Percentiles rank a stretch among this genome's conserved stretches.
Evolutionary conservation across 2,329 filamentous ascomycete genomes (phyloP).

Genomic region (Blastomyces percursus): DNA sequence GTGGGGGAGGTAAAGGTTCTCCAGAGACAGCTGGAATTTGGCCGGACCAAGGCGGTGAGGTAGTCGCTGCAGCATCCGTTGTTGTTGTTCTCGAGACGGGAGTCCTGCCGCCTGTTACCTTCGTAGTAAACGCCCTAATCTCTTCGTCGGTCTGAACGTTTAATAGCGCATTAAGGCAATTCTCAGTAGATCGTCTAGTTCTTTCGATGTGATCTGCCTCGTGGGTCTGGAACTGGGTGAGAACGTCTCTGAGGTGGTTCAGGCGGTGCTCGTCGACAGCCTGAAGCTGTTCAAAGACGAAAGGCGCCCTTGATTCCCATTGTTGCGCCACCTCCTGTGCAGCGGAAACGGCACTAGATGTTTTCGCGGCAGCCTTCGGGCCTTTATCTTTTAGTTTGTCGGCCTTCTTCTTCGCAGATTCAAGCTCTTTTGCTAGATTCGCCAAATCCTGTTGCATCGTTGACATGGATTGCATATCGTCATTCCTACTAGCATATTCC

Average conservation of each 20-base stretch:
- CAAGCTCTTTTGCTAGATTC: constrained; percentile 72
- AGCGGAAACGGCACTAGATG: constrained; percentile 60
- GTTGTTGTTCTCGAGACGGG: constrained; percentile 16
- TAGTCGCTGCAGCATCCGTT: constrained; percentile 10
- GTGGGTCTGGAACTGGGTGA: constrained; percentile 88
- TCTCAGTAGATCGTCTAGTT: constrained; percentile 61
- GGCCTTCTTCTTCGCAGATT: constrained; percentile 71
- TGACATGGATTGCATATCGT: constrained; percentile 67
- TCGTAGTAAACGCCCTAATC: constrained; percentile 47
- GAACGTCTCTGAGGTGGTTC: constrained; percentile 77
- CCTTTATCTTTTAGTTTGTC: constrained; percentile 76
- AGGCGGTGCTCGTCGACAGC: constrained; percentile 78
- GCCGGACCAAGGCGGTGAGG: constrained; percentile 19
- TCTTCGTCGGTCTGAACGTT: constrained; percentile 81
- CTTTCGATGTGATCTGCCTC: constrained; percentile 80
- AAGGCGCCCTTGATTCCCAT: constrained; percentile 92
- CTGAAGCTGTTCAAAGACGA: constrained; percentile 87
- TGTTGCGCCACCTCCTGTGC: constrained; percentile 70
- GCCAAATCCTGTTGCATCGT: constrained; percentile 72
- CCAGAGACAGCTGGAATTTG: constrained; percentile 19
- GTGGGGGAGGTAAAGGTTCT: constrained; percentile 30
- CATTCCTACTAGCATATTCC: constrained; percentile 57
- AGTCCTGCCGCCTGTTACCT: constrained; percentile 29
- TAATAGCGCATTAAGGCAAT: constrained; percentile 68
- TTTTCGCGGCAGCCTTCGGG: constrained; percentile 59